phyloP scores from a whole-genome alignment of 169 alveolate species.

The Eimeria falciformis region DNA sequence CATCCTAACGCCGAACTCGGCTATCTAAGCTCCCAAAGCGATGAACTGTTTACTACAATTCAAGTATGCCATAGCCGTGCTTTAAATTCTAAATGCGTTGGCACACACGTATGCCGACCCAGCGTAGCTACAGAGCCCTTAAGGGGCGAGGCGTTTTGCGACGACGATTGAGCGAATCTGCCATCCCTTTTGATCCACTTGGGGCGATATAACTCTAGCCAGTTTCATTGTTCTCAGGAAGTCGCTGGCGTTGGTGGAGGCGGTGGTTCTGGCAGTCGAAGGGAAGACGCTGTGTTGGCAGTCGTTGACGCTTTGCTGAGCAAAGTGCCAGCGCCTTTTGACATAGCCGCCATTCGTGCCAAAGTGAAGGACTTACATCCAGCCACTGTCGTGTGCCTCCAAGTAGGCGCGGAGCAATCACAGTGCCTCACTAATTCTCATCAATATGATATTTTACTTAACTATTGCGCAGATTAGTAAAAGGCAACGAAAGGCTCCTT shows the following conservation, averaged over 20 bases:
- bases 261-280: conserved; percentile 81
- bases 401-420: conserved; percentile 22
- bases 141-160: too few relatives aligned
- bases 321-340: conserved; percentile 88
- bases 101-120: too few relatives aligned
- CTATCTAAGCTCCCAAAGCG: conserved; percentile 93
- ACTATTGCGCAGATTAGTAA: not conserved
- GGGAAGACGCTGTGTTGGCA: conserved; percentile 89
- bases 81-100: not conserved
- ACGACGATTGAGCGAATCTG: too few relatives aligned
- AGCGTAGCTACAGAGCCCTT: too few relatives aligned
- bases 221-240: not conserved
- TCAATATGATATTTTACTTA: too few relatives aligned
- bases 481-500: too few relatives aligned
- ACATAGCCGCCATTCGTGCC: conserved; percentile 78
- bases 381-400: conserved; percentile 92
- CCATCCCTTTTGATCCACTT: conserved; percentile 60
- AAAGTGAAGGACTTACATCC: conserved; percentile 86
- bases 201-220: conserved; percentile 65
- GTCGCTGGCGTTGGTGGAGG: conserved; percentile 84
- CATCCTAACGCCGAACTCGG: conserved; percentile 98
- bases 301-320: conserved; percentile 87
- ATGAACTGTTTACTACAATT: conserved; percentile 88
- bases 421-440: not conserved
- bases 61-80: conserved; percentile 87